Evolutionary conservation across 257 asterid species (phyloP).

Genomic region (Primulina huaijiensis): DNA sequence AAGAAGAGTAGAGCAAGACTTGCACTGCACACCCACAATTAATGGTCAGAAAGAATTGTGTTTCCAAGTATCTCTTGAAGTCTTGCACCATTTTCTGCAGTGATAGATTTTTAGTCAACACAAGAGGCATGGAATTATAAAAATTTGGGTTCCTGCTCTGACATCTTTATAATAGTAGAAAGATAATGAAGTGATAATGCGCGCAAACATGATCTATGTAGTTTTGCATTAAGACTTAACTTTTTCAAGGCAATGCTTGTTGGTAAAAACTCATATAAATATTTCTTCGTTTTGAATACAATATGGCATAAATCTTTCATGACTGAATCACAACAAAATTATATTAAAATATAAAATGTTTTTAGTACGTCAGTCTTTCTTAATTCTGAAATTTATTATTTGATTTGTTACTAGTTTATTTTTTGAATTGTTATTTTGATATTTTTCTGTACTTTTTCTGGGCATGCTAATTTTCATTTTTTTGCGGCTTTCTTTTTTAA

Average conservation of each 20-base stretch:
- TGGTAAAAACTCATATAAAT: neutral
- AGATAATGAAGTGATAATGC: neutral
- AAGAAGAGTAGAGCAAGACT: neutral
- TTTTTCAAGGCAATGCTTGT: neutral
- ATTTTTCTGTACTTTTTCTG: neutral
- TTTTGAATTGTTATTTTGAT: neutral
- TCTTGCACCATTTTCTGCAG: neutral
- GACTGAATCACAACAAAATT: neutral
- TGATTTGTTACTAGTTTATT: neutral
- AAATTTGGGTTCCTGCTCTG: neutral
- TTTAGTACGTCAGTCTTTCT: neutral
- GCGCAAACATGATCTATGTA: neutral
- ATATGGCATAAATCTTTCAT: neutral
- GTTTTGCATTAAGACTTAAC: neutral
- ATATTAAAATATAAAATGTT: too few relatives aligned
- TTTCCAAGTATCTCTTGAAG: neutral
- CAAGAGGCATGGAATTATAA: neutral
- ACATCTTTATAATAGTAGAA: too few relatives aligned
- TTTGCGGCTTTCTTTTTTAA: neutral
- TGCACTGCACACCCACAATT: neutral
- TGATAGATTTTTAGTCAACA: neutral
- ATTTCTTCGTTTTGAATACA: neutral
- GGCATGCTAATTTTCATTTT: conserved; percentile 1
- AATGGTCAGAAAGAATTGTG: too few relatives aligned
- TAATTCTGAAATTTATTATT: too few relatives aligned